Evolutionary conservation across 192 early-diverging fungal genomes (phyloP).

Genomic region (Podila epicladia): DNA sequence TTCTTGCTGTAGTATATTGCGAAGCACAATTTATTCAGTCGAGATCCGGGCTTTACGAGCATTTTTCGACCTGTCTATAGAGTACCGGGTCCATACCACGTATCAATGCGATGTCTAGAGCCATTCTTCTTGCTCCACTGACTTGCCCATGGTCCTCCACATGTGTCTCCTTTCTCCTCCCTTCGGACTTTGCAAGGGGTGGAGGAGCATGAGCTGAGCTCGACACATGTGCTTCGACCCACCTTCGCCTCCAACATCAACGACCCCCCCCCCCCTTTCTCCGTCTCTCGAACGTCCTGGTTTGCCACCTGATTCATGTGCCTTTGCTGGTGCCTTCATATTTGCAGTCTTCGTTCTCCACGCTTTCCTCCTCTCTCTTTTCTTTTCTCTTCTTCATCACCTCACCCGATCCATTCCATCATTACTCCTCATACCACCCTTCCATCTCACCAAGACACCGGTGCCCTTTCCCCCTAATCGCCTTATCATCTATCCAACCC

Average conservation of each 20-base stretch:
- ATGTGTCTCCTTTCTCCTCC: too few species aligned
- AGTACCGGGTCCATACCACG: too few species aligned
- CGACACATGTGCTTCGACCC: background rate
- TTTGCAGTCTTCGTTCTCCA: background rate
- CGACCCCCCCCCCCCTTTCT: background rate
- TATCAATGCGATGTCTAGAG: too few species aligned
- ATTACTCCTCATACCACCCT: conserved; percentile 7
- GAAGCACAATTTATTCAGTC: too few species aligned
- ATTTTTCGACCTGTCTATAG: too few species aligned
- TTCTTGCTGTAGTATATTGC: too few species aligned
- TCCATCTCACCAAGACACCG: conserved; percentile 39
- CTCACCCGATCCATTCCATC: background rate
- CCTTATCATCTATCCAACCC: background rate
- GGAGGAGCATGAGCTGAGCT: background rate
- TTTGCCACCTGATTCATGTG: background rate
- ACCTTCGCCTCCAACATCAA: background rate
- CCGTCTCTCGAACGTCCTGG: background rate
- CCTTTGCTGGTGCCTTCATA: too few species aligned
- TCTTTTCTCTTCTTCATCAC: background rate
- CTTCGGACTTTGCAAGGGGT: too few species aligned
- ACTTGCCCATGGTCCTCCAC: too few species aligned
- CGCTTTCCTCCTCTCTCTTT: background rate
- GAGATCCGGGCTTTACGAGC: too few species aligned
- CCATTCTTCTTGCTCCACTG: too few species aligned
- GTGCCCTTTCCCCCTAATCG: conserved; percentile 3